These are phyloP conservation scores for Curvularia hawaiiensis DNA, from an alignment of 2,329 filamentous ascomycete genomes.

Conservation along the genomic window DNA sequence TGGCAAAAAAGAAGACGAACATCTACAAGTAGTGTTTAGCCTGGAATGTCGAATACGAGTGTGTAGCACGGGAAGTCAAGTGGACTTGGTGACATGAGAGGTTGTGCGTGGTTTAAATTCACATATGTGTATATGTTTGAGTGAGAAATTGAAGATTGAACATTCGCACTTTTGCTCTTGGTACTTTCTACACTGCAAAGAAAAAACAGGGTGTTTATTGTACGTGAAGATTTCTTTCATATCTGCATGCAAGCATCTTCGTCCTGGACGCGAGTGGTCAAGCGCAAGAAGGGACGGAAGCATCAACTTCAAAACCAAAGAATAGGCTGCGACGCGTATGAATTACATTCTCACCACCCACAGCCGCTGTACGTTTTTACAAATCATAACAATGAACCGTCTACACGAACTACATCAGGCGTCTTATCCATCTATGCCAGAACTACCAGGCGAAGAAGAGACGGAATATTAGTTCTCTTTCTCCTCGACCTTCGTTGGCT, in stretches of 20 bases:
- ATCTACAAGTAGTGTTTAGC: neutral
- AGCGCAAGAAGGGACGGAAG: neutral
- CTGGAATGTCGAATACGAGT: neutral
- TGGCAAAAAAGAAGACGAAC: neutral
- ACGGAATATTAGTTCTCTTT: neutral
- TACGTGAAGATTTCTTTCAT: neutral
- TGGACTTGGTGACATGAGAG: neutral
- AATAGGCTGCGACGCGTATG: neutral
- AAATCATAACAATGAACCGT: neutral
- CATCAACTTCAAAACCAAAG: neutral
- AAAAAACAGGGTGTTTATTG: neutral
- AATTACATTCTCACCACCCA: neutral
- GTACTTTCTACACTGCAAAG: neutral
- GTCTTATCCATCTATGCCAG: neutral
- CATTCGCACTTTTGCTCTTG: neutral
- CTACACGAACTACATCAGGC: neutral
- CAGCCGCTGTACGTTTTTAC: neutral
- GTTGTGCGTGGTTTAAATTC: neutral
- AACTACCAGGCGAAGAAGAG: neutral
- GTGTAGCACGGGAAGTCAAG: neutral
- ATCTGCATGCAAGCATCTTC: neutral
- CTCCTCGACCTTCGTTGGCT: neutral
- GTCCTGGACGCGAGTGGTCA: neutral
- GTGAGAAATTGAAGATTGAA: neutral
- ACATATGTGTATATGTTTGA: neutral